Base-by-base conservation (phyloP, 192 early-diverging fungal species). In the Coemansia sp. region DNA sequence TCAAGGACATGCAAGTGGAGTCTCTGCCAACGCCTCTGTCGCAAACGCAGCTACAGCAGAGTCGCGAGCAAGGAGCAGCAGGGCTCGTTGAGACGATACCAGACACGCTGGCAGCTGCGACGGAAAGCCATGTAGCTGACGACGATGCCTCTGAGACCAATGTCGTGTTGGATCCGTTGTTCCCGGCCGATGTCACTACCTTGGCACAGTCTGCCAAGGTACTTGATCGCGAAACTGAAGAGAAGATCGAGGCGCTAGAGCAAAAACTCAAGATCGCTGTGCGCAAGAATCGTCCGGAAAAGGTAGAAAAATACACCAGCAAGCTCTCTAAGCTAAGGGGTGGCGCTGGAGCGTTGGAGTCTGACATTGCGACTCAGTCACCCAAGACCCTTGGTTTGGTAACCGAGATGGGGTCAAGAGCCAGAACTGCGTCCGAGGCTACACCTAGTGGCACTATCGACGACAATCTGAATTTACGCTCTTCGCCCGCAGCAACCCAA, bases 211-310 rank as follows among this genome's bases (percentile, higher is more conserved):
- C 33, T 22, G 62, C 46, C 50, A 47, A 31, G 27, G 27, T 81
- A 41, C 66, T 81, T 10, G 82, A 84, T 36, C 77, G 78, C 38
- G 82, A 84, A 46, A 89, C 91, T 57, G 94, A 97, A 87, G 96
- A 99, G 79, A 91, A 96, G 76, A 94, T 99, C 53, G 97, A 99
- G 86, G 87, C 90, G 64, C 74, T 98, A 70, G 95, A 99, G 82
- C 97, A 98, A 68, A 99, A 98, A 75, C 84, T 97, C 52, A 99
- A 99, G 84, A 99, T 99, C 74, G 95, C 95, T 0, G 88, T 85
- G 49, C 87, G 95, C 40, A 99, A 99, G 78, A 92, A 92, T 16
- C 88, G 89, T 5, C 83, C 86, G 3, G 96, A 97, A 18, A 99
- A 99, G 75, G 88, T 93, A 0, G 87, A 89, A 46, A 97, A 97